A percentile compares a stretch with the other conserved stretches of the same genome.
phyloP scores from a whole-genome alignment of 106 monocot genomes.

The Narthecium ossifragum region DNA sequence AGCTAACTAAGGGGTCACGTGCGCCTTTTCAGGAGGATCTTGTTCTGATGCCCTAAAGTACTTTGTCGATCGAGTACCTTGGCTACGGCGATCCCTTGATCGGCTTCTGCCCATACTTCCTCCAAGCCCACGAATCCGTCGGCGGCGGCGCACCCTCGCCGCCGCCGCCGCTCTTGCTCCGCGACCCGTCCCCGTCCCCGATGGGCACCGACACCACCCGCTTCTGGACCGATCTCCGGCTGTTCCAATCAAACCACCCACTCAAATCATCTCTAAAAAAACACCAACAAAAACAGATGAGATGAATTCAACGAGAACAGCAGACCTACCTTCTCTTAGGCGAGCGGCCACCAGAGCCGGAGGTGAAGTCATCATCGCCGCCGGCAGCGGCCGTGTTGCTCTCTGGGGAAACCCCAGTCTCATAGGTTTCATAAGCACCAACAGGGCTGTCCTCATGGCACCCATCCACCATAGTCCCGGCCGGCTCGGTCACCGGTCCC shows the following conservation, averaged over 20 bases:
- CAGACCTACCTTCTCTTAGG: constrained; percentile 7
- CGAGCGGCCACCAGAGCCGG: not conserved
- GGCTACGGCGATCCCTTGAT: constrained; percentile 84
- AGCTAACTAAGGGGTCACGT: no score
- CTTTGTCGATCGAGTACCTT: no score
- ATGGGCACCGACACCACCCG: constrained; percentile 57
- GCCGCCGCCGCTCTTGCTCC: constrained; percentile 40
- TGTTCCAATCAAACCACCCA: not conserved
- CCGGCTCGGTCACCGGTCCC: no score
- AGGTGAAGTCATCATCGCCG: no score
- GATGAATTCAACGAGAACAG: not conserved
- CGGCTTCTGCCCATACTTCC: constrained; percentile 88
- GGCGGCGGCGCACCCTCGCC: constrained; percentile 54
- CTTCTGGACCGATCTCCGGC: constrained; percentile 58
- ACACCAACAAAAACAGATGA: not conserved
- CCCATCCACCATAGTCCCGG: no score
- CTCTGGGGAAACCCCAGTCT: no score
- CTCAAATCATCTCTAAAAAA: no score
- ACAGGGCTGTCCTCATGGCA: no score
- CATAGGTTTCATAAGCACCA: no score
- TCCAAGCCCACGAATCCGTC: constrained; percentile 68
- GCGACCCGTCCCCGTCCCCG: constrained; percentile 36
- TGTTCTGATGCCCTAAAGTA: no score
- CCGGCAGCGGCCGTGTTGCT: not conserved
- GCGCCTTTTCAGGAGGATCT: no score